phyloP scores from a whole-genome alignment of 352 stramenopile species.

The Phytophthora pinifolia region DNA sequence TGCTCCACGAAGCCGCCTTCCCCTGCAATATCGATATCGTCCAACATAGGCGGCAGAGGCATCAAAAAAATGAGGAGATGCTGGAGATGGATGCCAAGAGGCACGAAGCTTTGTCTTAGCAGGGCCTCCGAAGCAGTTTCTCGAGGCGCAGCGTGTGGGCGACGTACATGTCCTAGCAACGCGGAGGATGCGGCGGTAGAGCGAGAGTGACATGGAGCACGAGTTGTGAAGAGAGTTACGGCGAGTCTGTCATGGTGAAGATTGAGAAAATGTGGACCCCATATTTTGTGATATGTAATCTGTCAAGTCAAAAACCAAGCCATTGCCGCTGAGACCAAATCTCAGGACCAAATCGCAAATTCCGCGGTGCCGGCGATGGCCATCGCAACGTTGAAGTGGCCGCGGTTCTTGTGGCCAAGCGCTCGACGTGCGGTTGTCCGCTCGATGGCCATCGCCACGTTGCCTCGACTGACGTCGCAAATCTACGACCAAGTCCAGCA shows the following conservation, averaged over 20 bases:
- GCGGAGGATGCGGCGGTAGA: conserved; percentile 77
- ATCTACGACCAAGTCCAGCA: neutral
- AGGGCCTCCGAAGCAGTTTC: neutral
- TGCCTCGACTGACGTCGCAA: conserved; percentile 2
- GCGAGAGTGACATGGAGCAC: conserved; percentile 43
- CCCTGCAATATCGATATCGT: conserved; percentile 38
- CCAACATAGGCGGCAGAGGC: too few relatives aligned
- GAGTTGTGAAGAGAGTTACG: neutral
- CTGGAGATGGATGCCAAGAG: conserved; percentile 3
- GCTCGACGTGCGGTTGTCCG: neutral
- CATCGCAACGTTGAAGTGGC: too few relatives aligned
- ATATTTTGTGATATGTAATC: neutral
- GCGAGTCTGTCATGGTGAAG: conserved; percentile 20
- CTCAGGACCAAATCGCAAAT: too few relatives aligned
- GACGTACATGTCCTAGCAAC: conserved; percentile 70
- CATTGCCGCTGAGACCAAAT: too few relatives aligned
- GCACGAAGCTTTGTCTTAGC: conserved; percentile 1
- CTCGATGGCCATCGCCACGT: neutral
- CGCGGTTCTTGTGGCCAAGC: neutral
- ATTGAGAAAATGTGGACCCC: too few relatives aligned
- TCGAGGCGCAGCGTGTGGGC: neutral
- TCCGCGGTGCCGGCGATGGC: too few relatives aligned
- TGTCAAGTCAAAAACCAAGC: neutral
- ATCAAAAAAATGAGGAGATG: conserved; percentile 5
- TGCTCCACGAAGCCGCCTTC: conserved; percentile 60